phyloP scores from a whole-genome alignment of 495 filamentous ascomycete species.

The Achaetomiella virescens region DNA sequence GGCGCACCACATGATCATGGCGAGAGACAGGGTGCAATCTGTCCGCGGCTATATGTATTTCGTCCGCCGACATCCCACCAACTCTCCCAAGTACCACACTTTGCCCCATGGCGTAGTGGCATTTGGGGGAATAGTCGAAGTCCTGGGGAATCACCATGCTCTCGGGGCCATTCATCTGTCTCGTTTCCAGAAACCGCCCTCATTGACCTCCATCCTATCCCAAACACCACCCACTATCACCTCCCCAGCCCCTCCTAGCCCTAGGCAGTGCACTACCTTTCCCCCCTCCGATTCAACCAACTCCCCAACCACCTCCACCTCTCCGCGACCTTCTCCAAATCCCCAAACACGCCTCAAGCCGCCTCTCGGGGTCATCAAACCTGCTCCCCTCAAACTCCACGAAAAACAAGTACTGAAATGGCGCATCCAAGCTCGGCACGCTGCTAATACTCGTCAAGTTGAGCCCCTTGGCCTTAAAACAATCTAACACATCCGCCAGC shows the following conservation, averaged over 20 bases:
- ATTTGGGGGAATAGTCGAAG: too few species aligned
- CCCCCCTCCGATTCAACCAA: constrained; percentile 41
- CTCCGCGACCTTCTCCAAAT: constrained; percentile 34
- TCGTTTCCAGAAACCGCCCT: background rate
- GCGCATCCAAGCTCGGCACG: constrained; percentile 63
- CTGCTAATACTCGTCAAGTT: constrained; percentile 91
- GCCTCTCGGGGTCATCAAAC: constrained; percentile 43
- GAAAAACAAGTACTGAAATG: constrained; percentile 94
- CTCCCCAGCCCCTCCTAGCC: background rate
- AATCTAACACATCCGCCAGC: constrained; percentile 69
- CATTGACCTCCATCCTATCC: background rate
- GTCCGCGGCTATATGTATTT: too few species aligned
- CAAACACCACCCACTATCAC: background rate
- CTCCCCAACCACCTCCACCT: constrained; percentile 50
- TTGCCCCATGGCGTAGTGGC: too few species aligned
- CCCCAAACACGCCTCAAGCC: constrained; percentile 46
- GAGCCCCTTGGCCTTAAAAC: constrained; percentile 63
- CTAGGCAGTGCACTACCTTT: background rate
- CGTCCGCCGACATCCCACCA: too few species aligned
- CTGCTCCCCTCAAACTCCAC: constrained; percentile 72
- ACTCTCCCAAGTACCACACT: too few species aligned
- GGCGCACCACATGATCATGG: too few species aligned
- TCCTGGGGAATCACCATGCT: too few species aligned
- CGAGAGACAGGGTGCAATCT: too few species aligned
- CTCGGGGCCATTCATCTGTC: too few species aligned